Percentiles rank a stretch among this genome's conserved stretches.
These are phyloP conservation scores for Staphylotrichum longicolle DNA, from an alignment of 495 filamentous ascomycete genomes.

Conservation along the genomic window DNA sequence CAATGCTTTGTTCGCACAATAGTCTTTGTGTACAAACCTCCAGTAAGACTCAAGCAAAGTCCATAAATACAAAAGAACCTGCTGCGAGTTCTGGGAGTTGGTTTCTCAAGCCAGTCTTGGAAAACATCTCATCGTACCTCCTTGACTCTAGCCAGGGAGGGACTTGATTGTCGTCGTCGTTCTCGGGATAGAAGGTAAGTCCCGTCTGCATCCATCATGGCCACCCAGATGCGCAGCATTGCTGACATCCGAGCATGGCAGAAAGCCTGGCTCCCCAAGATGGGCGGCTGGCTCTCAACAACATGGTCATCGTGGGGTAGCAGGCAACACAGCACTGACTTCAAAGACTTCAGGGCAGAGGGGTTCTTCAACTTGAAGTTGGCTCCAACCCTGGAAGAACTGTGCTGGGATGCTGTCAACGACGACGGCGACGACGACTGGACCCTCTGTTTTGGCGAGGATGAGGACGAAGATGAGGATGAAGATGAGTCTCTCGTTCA, in stretches of 20 bases:
- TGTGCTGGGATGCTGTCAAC: not conserved
- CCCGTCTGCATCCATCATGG: not conserved
- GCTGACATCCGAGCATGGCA: not conserved
- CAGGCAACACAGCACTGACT: not conserved
- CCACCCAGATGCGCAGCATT: not conserved
- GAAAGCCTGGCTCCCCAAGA: not conserved
- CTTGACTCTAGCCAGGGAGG: no score
- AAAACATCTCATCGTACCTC: no score
- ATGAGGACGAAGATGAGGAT: not conserved
- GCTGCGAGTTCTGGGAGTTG: no score
- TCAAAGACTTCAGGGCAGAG: not conserved
- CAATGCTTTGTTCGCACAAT: no score
- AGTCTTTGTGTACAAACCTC: no score
- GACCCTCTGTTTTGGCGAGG: not conserved
- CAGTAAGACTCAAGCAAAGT: no score
- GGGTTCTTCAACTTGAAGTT: constrained; percentile 2
- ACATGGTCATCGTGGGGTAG: not conserved
- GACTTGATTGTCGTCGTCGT: not conserved
- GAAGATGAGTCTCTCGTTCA: not conserved
- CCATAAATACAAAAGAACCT: no score
- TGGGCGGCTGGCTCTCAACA: constrained; percentile 3
- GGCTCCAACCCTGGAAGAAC: not conserved
- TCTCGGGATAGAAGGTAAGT: not conserved
- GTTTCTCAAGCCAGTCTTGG: no score
- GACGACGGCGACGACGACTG: not conserved